Conservation (phyloP, 1,284 basidiomycete genomes). For the Porogramme epimiltina region DNA sequence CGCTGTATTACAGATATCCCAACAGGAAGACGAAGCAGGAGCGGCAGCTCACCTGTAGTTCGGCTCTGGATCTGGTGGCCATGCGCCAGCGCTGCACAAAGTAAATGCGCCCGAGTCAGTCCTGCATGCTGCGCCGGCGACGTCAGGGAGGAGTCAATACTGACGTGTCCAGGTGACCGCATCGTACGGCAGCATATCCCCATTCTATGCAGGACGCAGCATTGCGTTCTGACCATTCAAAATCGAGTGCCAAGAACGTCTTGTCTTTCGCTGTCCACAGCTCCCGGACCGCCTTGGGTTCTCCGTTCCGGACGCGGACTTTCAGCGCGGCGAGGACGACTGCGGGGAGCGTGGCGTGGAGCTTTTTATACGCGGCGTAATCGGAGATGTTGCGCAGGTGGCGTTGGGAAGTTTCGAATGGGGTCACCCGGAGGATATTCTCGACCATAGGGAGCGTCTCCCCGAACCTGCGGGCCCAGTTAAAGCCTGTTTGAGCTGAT, state of each 20-base stretch:
- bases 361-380: constrained; percentile 69
- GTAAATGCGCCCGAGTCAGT: constrained; percentile 4
- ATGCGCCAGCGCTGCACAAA: constrained; percentile 58
- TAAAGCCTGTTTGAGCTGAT: not conserved
- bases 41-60: constrained; percentile 68
- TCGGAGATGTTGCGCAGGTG: constrained; percentile 74
- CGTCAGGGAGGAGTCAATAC: constrained; percentile 35
- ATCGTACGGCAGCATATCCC: constrained; percentile 79
- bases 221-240: constrained; percentile 81
- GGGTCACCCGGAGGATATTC: constrained; percentile 63
- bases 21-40: not conserved
- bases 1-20: not conserved
- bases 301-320: constrained; percentile 66
- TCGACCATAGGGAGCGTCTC: constrained; percentile 71
- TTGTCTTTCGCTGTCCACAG: constrained; percentile 74
- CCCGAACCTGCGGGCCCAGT: constrained; percentile 53
- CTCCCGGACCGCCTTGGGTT: constrained; percentile 64
- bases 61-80: constrained; percentile 79
- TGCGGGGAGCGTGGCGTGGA: constrained; percentile 73
- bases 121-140: not conserved
- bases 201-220: constrained; percentile 71
- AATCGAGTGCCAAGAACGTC: constrained; percentile 75
- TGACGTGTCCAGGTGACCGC: constrained; percentile 71
- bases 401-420: constrained; percentile 69
- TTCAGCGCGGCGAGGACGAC: constrained; percentile 71